phyloP scores from a whole-genome alignment of 140 eudicot species.

The Stevia rebaudiana region DNA sequence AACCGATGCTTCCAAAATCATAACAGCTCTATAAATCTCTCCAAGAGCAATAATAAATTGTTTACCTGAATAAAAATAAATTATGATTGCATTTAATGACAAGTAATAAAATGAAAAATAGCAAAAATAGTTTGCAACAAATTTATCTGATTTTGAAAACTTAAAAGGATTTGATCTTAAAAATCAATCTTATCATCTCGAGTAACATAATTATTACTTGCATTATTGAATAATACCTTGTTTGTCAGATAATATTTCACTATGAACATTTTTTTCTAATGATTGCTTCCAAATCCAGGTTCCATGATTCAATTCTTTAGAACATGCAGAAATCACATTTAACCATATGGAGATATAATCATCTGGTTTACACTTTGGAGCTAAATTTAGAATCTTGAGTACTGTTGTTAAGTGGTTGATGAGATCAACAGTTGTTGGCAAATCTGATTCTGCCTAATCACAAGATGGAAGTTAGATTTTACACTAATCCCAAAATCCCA shows the following conservation, averaged over 20 bases:
- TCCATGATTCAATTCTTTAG: constrained; percentile 69
- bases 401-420: constrained; percentile 46
- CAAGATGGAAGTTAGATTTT: constrained; percentile 21
- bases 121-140: neutral
- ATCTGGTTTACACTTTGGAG: constrained; percentile 48
- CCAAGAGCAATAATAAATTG: constrained; percentile 55
- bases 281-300: constrained; percentile 61
- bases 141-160: neutral
- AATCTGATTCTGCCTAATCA: constrained; percentile 69
- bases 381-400: constrained; percentile 42
- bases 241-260: constrained; percentile 40
- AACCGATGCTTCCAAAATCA: constrained; percentile 53
- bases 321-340: constrained; percentile 64
- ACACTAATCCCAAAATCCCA: constrained; percentile 5
- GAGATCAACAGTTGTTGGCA: constrained; percentile 52
- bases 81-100: neutral
- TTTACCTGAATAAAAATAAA: constrained; percentile 42
- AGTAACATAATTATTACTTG: neutral
- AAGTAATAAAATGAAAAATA: neutral
- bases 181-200: too few relatives aligned
- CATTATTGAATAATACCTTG: constrained; percentile 42
- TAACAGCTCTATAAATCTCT: constrained; percentile 65
- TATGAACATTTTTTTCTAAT: constrained; percentile 43
- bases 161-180: neutral
- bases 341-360: constrained; percentile 56